Percentiles rank a stretch among this genome's conserved stretches.
These are phyloP conservation scores for Paramarasmius palmivorus DNA, from an alignment of 1,284 basidiomycete genomes.

Conservation along the genomic window DNA sequence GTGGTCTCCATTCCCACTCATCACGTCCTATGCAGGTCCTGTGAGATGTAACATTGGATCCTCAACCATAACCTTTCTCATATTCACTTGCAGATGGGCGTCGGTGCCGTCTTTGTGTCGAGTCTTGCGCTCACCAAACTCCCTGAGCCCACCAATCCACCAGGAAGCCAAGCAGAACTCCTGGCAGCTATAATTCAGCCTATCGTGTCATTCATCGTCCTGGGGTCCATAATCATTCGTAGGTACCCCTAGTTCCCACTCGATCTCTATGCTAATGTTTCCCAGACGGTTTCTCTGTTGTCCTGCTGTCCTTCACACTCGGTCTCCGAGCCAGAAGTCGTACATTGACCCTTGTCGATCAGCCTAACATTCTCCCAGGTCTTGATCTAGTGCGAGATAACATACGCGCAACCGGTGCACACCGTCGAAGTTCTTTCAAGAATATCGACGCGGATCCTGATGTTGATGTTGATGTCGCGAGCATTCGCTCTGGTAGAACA, in stretches of 20 bases:
- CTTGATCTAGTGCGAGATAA: too few species aligned
- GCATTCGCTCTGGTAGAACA: too few species aligned
- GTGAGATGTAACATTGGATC: conserved; percentile 34
- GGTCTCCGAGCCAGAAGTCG: background rate
- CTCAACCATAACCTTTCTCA: background rate
- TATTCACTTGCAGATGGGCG: conserved; percentile 59
- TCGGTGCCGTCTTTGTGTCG: conserved; percentile 85
- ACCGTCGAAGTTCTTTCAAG: too few species aligned
- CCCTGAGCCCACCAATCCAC: conserved; percentile 57
- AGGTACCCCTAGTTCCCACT: conserved; percentile 28
- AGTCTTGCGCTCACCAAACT: conserved; percentile 73
- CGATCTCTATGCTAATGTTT: background rate
- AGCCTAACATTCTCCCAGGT: too few species aligned
- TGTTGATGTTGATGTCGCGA: too few species aligned
- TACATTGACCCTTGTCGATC: too few species aligned
- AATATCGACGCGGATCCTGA: too few species aligned
- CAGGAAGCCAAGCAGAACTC: conserved; percentile 66
- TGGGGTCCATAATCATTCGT: conserved; percentile 83
- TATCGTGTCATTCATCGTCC: conserved; percentile 82
- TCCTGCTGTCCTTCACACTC: background rate
- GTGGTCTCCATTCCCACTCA: conserved; percentile 10
- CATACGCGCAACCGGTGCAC: too few species aligned
- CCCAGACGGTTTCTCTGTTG: background rate
- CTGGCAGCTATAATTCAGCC: conserved; percentile 74
- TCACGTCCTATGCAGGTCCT: conserved; percentile 41